Evolutionary conservation across 2,329 filamentous ascomycete genomes (phyloP), one percentile per base, ranked within the genome.

Genomic region (Cercospora beticola): DNA sequence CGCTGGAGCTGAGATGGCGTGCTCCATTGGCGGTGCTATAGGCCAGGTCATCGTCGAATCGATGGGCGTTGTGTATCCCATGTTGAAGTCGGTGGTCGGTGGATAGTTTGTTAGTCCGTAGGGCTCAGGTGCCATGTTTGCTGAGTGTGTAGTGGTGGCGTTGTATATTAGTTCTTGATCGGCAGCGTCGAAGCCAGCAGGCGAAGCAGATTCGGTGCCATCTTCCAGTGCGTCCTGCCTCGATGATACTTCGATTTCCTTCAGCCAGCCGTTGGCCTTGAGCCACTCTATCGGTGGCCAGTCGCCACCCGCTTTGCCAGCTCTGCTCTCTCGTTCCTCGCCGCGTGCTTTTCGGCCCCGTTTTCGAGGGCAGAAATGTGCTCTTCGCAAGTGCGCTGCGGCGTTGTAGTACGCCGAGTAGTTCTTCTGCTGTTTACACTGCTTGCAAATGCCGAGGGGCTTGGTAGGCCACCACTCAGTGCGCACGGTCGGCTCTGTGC

Each of bases 341-440:
- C 86, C 84, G 76, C 87, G 87, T 58, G 85, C 84, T 74, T 82
- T 82, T 60, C 86, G 81, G 8, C 86, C 87, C 23, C 86, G 82
- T 77, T 87, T 86, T 73, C 86, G 85, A 1, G 87, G 90, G 76
- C 91, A 92, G 84, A 97, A 98, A 78, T 98, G 94, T 0, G 91
- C 90, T 61, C 94, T 89, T 52, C 94, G 87, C 8, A 98, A 86
- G 78, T 98, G 94, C 0, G 93, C 94, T 0, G 93, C 93, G 0
- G 94, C 94, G 75, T 98, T 98, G 82, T 98, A 97, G 81, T 97
- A 95, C 16, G 92, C 92, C 3, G 91, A 91, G 74, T 98, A 98
- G 68, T 87, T 86, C 83, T 97, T 97, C 65, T 86, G 82, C 56
- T 86, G 86, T 60, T 85, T 86, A 79, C 94, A 98, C 59, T 91